Percentiles rank a stretch among this genome's conserved stretches.
Evolutionary conservation across 108 stramenopile genomes (phyloP).

Genomic region (Nitzschia inconspicua): DNA sequence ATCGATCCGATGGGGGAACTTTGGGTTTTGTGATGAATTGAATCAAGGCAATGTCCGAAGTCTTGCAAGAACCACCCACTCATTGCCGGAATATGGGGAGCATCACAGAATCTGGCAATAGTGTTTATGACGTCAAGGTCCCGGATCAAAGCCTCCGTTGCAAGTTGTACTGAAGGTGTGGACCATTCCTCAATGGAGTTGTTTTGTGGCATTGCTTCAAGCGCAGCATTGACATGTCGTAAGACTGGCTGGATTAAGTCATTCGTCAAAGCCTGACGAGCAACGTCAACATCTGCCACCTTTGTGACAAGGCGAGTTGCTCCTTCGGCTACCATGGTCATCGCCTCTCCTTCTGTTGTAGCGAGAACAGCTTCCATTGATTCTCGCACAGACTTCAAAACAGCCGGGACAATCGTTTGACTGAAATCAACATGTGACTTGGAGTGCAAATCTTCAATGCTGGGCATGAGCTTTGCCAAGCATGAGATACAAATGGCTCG

Average conservation of each 20-base stretch:
- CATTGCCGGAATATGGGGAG: constrained; percentile 13
- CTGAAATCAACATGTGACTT: neutral
- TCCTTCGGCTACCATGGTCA: constrained; percentile 51
- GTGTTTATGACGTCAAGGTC: constrained; percentile 32
- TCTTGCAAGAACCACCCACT: constrained; percentile 13
- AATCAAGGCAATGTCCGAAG: neutral
- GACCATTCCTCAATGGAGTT: neutral
- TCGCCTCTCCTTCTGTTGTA: constrained; percentile 32
- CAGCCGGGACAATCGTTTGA: neutral
- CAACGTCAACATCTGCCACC: constrained; percentile 21
- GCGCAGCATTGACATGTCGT: constrained; percentile 20
- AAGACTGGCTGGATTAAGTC: constrained; percentile 28
- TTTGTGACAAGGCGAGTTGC: constrained; percentile 38
- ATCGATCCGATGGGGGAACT: neutral
- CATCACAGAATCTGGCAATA: constrained; percentile 47
- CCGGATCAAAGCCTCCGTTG: constrained; percentile 33
- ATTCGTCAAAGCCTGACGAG: constrained; percentile 13
- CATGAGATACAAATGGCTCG: constrained; percentile 19
- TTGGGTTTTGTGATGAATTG: neutral
- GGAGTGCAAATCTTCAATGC: constrained; percentile 2
- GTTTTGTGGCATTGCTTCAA: constrained; percentile 20
- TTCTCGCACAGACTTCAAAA: constrained; percentile 12
- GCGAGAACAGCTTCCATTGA: constrained; percentile 44
- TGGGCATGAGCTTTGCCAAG: constrained; percentile 7
- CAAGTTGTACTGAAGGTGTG: constrained; percentile 8